Percentiles rank a stretch among this genome's conserved stretches.
Evolutionary conservation across 495 filamentous ascomycete species (phyloP).

Genomic region (Aspergillus mulundensis): DNA sequence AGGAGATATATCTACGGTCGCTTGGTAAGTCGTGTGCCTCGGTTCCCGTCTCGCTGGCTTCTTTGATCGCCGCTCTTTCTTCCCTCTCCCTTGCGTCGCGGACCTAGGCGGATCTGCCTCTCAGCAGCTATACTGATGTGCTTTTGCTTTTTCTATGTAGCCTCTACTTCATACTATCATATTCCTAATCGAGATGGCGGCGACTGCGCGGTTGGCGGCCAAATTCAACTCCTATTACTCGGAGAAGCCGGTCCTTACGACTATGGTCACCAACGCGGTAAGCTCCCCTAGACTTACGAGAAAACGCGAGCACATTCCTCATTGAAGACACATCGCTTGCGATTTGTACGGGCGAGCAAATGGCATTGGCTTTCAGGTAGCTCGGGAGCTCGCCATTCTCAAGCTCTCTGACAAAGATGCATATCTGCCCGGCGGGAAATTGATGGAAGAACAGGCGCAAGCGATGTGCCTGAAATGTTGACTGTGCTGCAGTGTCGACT

Average conservation of each 20-base stretch:
- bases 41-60: not conserved
- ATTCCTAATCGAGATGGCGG: conserved; percentile 82
- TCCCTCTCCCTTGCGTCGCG: not conserved
- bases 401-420: not conserved
- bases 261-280: not conserved
- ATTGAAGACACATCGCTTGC: not conserved
- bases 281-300: not conserved
- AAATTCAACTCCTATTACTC: conserved; percentile 94
- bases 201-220: conserved; percentile 71
- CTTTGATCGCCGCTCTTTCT: not conserved
- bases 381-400: too few relatives aligned
- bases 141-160: conserved; percentile 40
- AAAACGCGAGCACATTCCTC: not conserved
- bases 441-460: not conserved
- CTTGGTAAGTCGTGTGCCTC: conserved; percentile 53
- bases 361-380: not conserved
- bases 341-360: not conserved
- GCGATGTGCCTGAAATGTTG: not conserved
- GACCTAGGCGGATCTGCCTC: not conserved
- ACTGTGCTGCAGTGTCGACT: conserved; percentile 23
- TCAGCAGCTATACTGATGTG: conserved; percentile 1
- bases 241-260: conserved; percentile 59
- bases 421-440: not conserved
- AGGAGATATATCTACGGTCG: conserved; percentile 75
- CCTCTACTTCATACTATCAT: conserved; percentile 83